phyloP scores from a whole-genome alignment of 1,139 yeast species.

The Blastobotrys malaysiensis region DNA sequence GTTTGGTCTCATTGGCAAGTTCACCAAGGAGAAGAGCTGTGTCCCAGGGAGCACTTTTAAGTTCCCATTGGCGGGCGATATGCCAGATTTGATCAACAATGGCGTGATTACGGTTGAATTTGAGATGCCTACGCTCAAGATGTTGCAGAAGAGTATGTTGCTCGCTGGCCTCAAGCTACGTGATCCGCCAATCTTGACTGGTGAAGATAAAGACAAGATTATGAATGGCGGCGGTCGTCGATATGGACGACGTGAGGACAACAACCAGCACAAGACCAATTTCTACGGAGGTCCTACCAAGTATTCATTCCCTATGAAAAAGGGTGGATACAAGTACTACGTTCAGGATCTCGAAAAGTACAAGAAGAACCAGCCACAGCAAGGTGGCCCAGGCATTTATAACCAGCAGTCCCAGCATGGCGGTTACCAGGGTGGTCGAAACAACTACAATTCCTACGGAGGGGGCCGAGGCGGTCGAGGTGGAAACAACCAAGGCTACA shows the following conservation, averaged over 20 bases:
- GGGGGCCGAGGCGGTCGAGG: conserved; percentile 9
- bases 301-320: conserved; percentile 17
- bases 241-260: conserved; percentile 20
- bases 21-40: conserved; percentile 42
- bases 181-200: conserved; percentile 48
- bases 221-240: conserved; percentile 23
- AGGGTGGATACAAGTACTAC: conserved; percentile 24
- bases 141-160: conserved; percentile 64
- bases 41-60: conserved; percentile 42
- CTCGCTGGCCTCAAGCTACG: conserved; percentile 73
- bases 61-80: conserved; percentile 57
- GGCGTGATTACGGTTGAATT: conserved; percentile 55
- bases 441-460: conserved; percentile 19
- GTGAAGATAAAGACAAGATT: conserved; percentile 65
- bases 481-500: conserved; percentile 18
- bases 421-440: conserved; percentile 15
- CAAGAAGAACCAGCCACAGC: conserved; percentile 2
- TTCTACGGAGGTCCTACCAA: conserved; percentile 16
- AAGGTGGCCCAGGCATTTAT: conserved; percentile 16
- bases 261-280: conserved; percentile 22
- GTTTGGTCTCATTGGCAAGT: conserved; percentile 66
- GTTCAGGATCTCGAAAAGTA: background rate
- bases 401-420: conserved; percentile 8
- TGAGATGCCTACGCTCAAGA: conserved; percentile 42
- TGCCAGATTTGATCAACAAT: conserved; percentile 48